Evolutionary conservation across 1,284 basidiomycete genomes (phyloP), one percentile per base, ranked within the genome.

Genomic region (Cryptococcus neoformans): DNA sequence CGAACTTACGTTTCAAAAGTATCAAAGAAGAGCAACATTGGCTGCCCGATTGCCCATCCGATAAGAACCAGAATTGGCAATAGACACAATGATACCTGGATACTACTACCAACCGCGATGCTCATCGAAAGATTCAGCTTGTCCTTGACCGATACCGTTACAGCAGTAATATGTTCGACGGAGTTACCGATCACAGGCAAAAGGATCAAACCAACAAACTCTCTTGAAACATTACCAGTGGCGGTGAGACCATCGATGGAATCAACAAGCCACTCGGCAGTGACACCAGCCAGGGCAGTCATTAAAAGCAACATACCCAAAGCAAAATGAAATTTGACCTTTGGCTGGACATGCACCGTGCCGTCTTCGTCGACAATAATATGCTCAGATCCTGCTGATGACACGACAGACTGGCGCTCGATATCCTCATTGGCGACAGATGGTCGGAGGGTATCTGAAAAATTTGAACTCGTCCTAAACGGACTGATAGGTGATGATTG

Each of bases 51-150:
- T 10, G 67, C 68, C 80, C 80, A 81, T 4, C 75, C 80, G 54
- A 82, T 63, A 11, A 81, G 60, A 35, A 86, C 80, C 52, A 87
- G 74, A 28, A 85, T 85, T 73, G 89, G 89, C 65, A 92, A 84
- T 58, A 92, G 85, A 70, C 92, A 87, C 45, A 93, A 81, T 0
- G 90, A 87, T 56, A 91, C 90, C 86, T 96, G 92, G 61, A 95
- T 82, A 0, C 89, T 86, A 55, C 89, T 90, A n/a, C 90, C 90
- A 40, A 92, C 88, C 6, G 92, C 91, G 52, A 93, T 90, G 53
- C 86, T 85, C 55, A 92, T 79, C 66, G 73, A 72, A n/a, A 81
- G 65, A 60, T 80, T 79, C 51, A 81, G 68, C 59, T 81, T 80
- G 64, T 80, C 80, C 77, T 92, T 90, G 62, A 90, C 85, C 0